A percentile compares a stretch with the other conserved stretches of the same genome.
Conservation (phyloP, 23 red algal genomes). For the Gracilaria vermiculophylla region DNA sequence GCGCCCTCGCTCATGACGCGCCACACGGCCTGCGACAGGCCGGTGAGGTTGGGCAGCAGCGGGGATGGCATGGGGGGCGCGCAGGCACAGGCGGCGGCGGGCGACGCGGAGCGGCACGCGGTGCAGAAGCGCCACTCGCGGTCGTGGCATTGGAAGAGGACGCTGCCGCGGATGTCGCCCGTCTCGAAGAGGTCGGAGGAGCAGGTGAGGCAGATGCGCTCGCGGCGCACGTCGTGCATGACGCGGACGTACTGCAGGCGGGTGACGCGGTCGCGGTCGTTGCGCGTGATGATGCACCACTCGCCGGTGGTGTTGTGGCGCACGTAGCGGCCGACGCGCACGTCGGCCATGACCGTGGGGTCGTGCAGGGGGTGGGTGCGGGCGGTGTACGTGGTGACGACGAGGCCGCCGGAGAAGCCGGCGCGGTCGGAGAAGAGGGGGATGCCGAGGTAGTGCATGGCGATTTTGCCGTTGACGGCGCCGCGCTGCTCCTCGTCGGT, state of each 20-base stretch:
- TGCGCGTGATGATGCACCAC: constrained; percentile 58
- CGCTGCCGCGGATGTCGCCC: constrained; percentile 9
- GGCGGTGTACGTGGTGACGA: constrained; percentile 46
- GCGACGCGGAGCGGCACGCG: neutral
- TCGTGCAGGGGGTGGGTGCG: constrained; percentile 49
- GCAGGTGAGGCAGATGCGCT: constrained; percentile 53
- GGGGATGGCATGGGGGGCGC: neutral
- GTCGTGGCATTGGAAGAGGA: constrained; percentile 55
- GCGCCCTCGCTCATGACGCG: constrained; percentile 36
- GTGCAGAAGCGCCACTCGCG: constrained; percentile 39
- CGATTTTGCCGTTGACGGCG: constrained; percentile 36
- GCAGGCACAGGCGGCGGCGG: neutral
- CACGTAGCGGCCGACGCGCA: constrained; percentile 43
- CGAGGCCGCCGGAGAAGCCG: constrained; percentile 43
- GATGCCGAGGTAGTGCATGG: constrained; percentile 45
- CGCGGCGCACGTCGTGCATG: neutral
- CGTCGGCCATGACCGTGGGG: constrained; percentile 53
- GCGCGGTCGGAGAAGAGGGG: constrained; percentile 47
- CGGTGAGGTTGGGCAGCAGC: neutral
- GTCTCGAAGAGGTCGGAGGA: constrained; percentile 33
- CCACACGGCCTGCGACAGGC: constrained; percentile 2
- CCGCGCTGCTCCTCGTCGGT: constrained; percentile 56
- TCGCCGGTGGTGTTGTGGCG: constrained; percentile 44
- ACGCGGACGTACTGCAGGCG: constrained; percentile 56
- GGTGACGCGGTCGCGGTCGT: constrained; percentile 21